Conservation (phyloP, 2,329 filamentous ascomycete genomes). For the Epichloe hybrida region DNA sequence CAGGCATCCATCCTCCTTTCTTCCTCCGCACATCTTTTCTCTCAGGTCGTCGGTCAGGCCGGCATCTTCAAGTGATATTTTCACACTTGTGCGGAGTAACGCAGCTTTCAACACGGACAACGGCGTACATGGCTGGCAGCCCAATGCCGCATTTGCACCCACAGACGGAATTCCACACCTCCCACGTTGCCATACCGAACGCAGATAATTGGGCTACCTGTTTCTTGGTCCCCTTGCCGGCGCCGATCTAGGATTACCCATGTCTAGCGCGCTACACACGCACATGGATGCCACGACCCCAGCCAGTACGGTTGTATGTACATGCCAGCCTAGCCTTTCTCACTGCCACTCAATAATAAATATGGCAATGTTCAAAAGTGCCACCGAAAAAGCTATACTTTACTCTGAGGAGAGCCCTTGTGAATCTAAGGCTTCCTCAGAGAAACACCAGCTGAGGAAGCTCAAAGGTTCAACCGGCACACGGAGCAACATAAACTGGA, state of each 20-base stretch:
- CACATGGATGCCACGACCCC: constrained; percentile 3
- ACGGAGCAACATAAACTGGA: background rate
- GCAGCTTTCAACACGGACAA: background rate
- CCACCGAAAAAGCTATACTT: too few relatives aligned
- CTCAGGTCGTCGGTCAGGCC: background rate
- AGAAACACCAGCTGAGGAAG: too few relatives aligned
- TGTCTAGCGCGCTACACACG: constrained; percentile 11
- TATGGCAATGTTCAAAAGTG: too few relatives aligned
- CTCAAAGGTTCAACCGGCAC: too few relatives aligned
- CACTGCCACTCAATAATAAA: too few relatives aligned
- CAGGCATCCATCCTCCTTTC: too few relatives aligned
- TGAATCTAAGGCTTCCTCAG: too few relatives aligned
- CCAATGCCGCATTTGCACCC: background rate
- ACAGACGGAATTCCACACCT: background rate
- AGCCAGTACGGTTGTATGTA: background rate
- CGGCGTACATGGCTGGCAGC: background rate
- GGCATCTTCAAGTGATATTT: background rate
- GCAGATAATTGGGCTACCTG: background rate
- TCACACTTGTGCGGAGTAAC: too few relatives aligned
- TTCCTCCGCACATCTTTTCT: background rate
- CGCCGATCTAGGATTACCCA: constrained; percentile 14
- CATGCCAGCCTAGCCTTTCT: background rate
- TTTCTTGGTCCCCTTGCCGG: constrained; percentile 8
- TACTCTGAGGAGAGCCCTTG: too few relatives aligned
- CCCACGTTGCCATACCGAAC: background rate